These are phyloP conservation scores for Rhizopus stolonifer DNA, from an alignment of 371 early-diverging fungal genomes.

Conservation along the genomic window DNA sequence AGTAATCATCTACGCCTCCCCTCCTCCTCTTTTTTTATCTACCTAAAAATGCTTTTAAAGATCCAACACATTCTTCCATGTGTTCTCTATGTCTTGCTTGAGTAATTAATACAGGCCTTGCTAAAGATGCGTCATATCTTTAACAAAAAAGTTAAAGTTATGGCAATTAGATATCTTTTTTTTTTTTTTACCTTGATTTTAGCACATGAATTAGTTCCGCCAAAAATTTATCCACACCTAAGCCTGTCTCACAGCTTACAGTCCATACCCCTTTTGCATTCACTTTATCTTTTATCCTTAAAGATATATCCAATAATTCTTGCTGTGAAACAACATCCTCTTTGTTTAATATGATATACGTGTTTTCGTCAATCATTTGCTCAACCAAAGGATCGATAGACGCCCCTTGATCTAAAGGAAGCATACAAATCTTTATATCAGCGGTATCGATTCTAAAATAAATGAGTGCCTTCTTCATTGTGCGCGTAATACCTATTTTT, in stretches of 20 bases:
- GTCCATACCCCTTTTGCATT: constrained; percentile 41
- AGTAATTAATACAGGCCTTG: constrained; percentile 56
- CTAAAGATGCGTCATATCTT: constrained; percentile 55
- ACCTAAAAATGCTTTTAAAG: constrained; percentile 57
- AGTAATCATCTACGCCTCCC: too few relatives aligned
- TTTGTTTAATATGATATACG: constrained; percentile 71
- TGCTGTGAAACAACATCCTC: constrained; percentile 41
- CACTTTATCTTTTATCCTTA: constrained; percentile 4
- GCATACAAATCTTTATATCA: constrained; percentile 54
- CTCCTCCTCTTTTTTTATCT: constrained; percentile 9
- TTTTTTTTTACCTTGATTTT: constrained; percentile 36
- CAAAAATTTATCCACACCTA: constrained; percentile 59
- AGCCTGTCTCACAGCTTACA: constrained; percentile 65
- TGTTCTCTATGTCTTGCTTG: constrained; percentile 76
- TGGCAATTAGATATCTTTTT: neutral
- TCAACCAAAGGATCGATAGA: constrained; percentile 45
- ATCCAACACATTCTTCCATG: constrained; percentile 58
- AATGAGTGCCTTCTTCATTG: neutral
- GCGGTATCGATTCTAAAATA: constrained; percentile 29
- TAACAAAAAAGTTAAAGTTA: neutral
- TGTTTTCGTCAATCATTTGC: constrained; percentile 53
- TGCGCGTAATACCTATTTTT: constrained; percentile 33
- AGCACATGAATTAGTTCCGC: constrained; percentile 53
- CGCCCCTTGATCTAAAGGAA: constrained; percentile 29
- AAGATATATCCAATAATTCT: neutral